Evolutionary conservation across 1,284 basidiomycete species (phyloP).

Genomic region (Heterobasidion occidentale): DNA sequence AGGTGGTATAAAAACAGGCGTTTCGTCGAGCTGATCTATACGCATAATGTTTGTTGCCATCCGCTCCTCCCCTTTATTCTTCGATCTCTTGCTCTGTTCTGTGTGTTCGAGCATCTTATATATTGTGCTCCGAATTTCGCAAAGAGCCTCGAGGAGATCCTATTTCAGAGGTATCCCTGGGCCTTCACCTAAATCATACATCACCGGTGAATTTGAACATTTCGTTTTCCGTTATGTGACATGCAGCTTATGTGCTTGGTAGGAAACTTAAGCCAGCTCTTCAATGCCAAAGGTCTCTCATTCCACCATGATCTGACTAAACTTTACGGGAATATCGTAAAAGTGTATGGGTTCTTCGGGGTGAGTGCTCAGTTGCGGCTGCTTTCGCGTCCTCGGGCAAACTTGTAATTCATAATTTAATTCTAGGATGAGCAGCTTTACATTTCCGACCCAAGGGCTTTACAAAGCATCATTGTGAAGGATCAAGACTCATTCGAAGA

Average conservation of each 20-base stretch:
- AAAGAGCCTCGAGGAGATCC: background rate
- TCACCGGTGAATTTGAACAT: background rate
- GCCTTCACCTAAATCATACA: background rate
- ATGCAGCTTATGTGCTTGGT: background rate
- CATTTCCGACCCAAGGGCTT: constrained; percentile 17
- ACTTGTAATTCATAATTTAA: too few species aligned
- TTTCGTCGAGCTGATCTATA: too few species aligned
- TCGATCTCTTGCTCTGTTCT: too few species aligned
- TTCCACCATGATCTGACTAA: constrained; percentile 37
- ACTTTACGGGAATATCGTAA: constrained; percentile 39
- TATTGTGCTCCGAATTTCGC: too few species aligned
- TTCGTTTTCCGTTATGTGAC: background rate
- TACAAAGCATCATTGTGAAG: constrained; percentile 20
- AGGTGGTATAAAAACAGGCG: too few species aligned
- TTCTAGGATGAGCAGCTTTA: constrained; percentile 16
- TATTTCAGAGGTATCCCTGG: background rate
- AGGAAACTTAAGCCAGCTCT: constrained; percentile 26
- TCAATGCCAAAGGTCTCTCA: constrained; percentile 35
- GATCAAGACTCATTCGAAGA: constrained; percentile 18
- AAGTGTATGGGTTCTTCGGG: constrained; percentile 43
- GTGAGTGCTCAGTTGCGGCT: constrained; percentile 21
- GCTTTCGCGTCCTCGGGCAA: background rate
- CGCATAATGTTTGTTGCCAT: too few species aligned
- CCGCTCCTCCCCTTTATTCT: too few species aligned
- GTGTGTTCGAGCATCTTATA: too few species aligned